Evolutionary conservation across 345 rosid species (phyloP).

Genomic region (Theobroma cacao): DNA sequence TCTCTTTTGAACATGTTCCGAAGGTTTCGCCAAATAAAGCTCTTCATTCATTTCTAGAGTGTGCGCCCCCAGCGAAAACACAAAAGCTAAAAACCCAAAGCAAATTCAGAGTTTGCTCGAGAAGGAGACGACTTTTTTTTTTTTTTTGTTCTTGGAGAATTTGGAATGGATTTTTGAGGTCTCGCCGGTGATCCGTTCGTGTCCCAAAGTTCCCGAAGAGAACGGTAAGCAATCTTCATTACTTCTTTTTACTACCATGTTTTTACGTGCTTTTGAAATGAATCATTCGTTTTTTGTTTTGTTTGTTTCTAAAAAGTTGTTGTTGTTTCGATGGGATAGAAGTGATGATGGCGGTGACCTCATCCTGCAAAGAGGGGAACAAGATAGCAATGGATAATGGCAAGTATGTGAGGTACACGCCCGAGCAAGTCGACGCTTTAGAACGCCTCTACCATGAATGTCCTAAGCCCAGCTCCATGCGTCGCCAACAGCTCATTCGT

Average conservation of each 20-base stretch:
- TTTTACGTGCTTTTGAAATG: not conserved
- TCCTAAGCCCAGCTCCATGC: constrained; percentile 77
- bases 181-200: constrained; percentile 3
- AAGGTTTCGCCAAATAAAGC: constrained; percentile 8
- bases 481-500: constrained; percentile 73
- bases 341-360: constrained; percentile 64
- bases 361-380: constrained; percentile 52
- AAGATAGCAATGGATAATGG: constrained; percentile 61
- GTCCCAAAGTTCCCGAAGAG: not conserved
- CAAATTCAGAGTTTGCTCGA: not conserved
- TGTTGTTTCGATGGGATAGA: not conserved
- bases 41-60: constrained; percentile 3
- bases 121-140: not conserved
- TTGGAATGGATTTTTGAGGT: constrained; percentile 8
- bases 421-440: constrained; percentile 80
- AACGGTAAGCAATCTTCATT: not conserved
- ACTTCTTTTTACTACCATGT: not conserved
- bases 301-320: not conserved
- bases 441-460: constrained; percentile 72
- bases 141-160: constrained; percentile 1
- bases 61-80: not conserved
- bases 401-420: constrained; percentile 74
- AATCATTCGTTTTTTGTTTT: not conserved
- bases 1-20: constrained; percentile 10
- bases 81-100: not conserved